Base-by-base conservation (phyloP, 345 rosid genomes). In the Pugionium dolabratum region DNA sequence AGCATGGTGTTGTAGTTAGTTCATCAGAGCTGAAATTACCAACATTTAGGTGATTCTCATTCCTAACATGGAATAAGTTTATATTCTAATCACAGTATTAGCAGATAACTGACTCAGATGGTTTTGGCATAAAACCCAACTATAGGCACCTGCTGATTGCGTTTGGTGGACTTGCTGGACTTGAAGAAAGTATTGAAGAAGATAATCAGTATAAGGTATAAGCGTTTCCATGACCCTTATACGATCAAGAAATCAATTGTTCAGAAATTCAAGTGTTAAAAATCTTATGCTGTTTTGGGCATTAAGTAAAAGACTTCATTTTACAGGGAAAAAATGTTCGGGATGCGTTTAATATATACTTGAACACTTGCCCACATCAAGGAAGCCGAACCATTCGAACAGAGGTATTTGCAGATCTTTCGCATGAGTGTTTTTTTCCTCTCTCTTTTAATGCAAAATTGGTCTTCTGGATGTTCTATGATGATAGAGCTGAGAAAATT, bases 121-220 rank as follows among this genome's bases (percentile, higher is more conserved):
- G 28, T 46, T 66, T 36, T 66, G 76, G 39, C 77, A 32, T 60
- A 37, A 26, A 66, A 36, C 18, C 18, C 18, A 18, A 18, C 39
- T 7, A 39, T 72, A 89, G 98, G 82, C 98, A 92, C 76, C 71
- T 92, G 41, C 67, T 92, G 77, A 83, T 92, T 81, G 93, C 97
- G 69, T 92, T 92, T 72, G 98, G 98, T 43, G 95, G 98, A 62
- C 98, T 87, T 52, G 92, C 97, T 75, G 95, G 98, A 62, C 75
- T 89, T 66, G 98, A 92, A 75, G 95, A 89, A 78, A 58, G 95
- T 58, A 79, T 81, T 48, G 91, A 86, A 77, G 90, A 78, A 75
- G 97, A 92, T 70, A 66, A 59, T 63, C 68, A 73, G 74, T 77
- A 87, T 53, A 86, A 86, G 95, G 98, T 91, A 80, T 32, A 53